Evolutionary conservation across 768 basidiomycete species (phyloP), one percentile per base, ranked within the genome.

Genomic region (Boletus pseudo-olivaceus): DNA sequence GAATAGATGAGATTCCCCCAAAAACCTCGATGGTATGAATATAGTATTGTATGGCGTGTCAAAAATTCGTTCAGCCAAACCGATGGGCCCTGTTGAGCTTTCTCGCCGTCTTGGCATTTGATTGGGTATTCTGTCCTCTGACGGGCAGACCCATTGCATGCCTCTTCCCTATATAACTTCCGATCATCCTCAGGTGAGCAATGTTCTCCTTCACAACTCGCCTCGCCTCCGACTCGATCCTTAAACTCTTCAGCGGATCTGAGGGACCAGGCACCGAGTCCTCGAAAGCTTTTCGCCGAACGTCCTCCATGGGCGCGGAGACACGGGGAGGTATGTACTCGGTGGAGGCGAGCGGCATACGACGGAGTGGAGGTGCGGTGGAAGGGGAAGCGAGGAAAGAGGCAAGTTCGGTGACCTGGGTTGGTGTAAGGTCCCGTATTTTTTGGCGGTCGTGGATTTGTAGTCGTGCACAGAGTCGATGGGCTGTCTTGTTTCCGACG

Each of bases 71-170:
- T 67, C 65, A 77, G 44, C 69, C 68, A 62, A 77, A 72, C 53
- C 95, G 79, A 53, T 89, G 87, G 60, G 95, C 73, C 66, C 83
- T 81, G 77, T 98, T 98, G 73, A 98, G 84, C 72, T 86, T 93
- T 73, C 75, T 87, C 33, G 96, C 96, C 42, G 93, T 96, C 73
- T 79, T 83, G 49, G 92, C 93, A 66, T 98, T 98, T 51, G 81
- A 87, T 71, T 85, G 87, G 5, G 95, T 98, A 51, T 87, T 87
- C 73, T 98, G 96, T 53, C 96, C 96, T 70, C 96, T 82, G 56
- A 98, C 96, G 4, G 96, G 96, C 42, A 96, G 72, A 54, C 86
- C 83, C 86, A 94, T 92, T 8, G 93, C 93, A 69, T 98, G 96
- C 71, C 94, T 77, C 76, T 84, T 84, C 47, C 97, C 97, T 47